Evolutionary conservation across 2,329 filamentous ascomycete genomes (phyloP).

Genomic region (Alternaria hordeiaustralica): DNA sequence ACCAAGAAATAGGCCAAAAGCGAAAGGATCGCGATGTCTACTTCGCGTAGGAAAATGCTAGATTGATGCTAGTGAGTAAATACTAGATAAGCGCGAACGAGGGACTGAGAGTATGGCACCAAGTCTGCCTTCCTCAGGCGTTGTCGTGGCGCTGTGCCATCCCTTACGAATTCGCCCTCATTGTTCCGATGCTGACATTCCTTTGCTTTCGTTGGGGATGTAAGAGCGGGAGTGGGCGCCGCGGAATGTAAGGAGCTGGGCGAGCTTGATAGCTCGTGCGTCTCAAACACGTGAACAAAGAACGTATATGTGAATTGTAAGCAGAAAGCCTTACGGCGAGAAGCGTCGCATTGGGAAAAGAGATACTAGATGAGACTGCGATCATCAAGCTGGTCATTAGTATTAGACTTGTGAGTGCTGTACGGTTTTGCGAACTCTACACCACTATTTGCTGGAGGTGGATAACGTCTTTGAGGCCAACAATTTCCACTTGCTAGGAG

Average conservation of each 20-base stretch:
- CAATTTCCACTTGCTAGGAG: constrained; percentile 24
- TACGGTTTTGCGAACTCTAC: constrained; percentile 40
- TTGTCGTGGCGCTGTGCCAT: constrained; percentile 27
- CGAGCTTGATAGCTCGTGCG: neutral
- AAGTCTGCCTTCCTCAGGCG: constrained; percentile 28
- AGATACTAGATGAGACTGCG: neutral
- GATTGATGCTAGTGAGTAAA: neutral
- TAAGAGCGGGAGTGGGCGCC: constrained; percentile 4
- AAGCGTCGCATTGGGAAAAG: neutral
- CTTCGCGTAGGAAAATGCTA: neutral
- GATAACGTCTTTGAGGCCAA: constrained; percentile 14
- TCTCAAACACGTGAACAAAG: constrained; percentile 1
- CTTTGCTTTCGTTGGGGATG: constrained; percentile 13
- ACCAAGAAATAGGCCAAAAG: neutral
- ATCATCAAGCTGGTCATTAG: constrained; percentile 8
- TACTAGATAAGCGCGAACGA: neutral
- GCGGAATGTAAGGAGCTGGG: constrained; percentile 6
- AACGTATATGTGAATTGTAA: neutral
- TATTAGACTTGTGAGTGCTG: constrained; percentile 11
- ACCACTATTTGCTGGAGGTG: neutral
- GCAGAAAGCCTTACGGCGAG: neutral
- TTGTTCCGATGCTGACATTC: constrained; percentile 36
- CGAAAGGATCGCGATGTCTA: neutral
- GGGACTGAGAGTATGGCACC: constrained; percentile 5
- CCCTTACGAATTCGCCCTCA: constrained; percentile 40